Evolutionary conservation across 208 protist species (phyloP).

Genomic region (Acanthamoeba lenticulata): DNA sequence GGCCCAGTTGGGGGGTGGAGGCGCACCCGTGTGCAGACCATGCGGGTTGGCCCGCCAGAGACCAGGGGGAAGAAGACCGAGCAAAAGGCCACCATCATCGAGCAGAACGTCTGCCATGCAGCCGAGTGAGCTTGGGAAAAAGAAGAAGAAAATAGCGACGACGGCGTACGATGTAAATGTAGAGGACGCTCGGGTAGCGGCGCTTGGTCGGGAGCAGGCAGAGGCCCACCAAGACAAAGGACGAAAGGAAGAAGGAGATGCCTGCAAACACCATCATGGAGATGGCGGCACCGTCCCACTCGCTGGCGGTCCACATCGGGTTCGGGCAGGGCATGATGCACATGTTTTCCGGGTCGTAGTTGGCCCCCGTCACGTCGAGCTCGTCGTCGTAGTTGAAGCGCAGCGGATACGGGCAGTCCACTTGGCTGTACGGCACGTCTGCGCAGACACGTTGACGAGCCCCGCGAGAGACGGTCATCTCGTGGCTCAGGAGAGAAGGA

Average conservation of each 20-base stretch:
- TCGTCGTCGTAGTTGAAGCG: constrained; percentile 1
- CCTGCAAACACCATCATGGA: constrained; percentile 32
- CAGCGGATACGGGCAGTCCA: constrained; percentile 61
- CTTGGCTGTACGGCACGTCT: constrained; percentile 54
- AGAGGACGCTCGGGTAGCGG: background rate
- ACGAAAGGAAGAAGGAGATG: constrained; percentile 32
- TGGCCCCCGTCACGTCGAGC: background rate
- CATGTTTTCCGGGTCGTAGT: background rate
- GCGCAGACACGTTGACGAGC: background rate
- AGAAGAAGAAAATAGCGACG: background rate
- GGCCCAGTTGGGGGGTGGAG: no score
- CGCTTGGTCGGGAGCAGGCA: background rate
- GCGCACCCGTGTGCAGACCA: constrained; percentile 48
- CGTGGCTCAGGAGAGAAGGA: background rate
- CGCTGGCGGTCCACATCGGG: constrained; percentile 11
- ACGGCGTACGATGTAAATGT: background rate
- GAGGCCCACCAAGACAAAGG: background rate
- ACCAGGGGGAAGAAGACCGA: constrained; percentile 35
- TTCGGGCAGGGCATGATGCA: constrained; percentile 50
- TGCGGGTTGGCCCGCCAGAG: background rate
- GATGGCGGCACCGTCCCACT: constrained; percentile 15
- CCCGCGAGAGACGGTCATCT: background rate
- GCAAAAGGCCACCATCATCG: background rate
- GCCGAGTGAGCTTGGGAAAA: background rate
- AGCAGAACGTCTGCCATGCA: background rate